Evolutionary conservation across 495 filamentous ascomycete genomes (phyloP).

Genomic region (Barbatosphaeria neglecta): DNA sequence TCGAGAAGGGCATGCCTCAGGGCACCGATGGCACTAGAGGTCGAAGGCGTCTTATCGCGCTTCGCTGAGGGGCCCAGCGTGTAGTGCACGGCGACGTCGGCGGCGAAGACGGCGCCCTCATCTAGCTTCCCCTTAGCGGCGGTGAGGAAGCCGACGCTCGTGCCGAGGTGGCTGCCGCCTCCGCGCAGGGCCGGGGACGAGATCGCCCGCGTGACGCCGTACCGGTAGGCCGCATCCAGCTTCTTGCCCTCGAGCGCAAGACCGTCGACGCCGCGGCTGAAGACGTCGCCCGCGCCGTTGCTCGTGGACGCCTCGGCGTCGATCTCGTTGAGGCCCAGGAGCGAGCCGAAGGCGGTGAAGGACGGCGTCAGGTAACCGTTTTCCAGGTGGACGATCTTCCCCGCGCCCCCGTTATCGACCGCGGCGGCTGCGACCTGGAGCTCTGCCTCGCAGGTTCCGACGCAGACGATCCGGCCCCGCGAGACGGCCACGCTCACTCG

Average conservation of each 20-base stretch:
- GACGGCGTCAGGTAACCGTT: conserved; percentile 46
- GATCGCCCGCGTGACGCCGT: conserved; percentile 36
- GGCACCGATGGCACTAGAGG: conserved; percentile 24
- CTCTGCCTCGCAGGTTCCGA: conserved; percentile 29
- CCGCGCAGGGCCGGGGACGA: conserved; percentile 24
- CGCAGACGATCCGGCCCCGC: conserved; percentile 37
- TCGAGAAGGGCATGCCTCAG: conserved; percentile 31
- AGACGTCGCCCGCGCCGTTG: conserved; percentile 26
- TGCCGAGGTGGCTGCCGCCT: conserved; percentile 28
- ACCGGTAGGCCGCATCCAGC: conserved; percentile 25
- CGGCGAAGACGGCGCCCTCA: conserved; percentile 23
- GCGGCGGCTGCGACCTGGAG: conserved; percentile 14
- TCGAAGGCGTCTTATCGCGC: conserved; percentile 21
- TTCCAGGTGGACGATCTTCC: conserved; percentile 29
- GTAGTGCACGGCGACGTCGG: conserved; percentile 34
- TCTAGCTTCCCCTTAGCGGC: conserved; percentile 20
- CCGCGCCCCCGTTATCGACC: conserved; percentile 2
- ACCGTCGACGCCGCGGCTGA: conserved; percentile 34
- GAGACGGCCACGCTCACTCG: conserved; percentile 28
- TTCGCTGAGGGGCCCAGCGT: conserved; percentile 23
- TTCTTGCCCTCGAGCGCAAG: conserved; percentile 33
- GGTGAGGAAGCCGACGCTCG: conserved; percentile 34
- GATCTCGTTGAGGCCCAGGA: conserved; percentile 47
- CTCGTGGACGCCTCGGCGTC: conserved; percentile 37
- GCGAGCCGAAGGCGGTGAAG: conserved; percentile 40